Base-by-base conservation (phyloP, 768 basidiomycete genomes). In the Russula virescens region DNA sequence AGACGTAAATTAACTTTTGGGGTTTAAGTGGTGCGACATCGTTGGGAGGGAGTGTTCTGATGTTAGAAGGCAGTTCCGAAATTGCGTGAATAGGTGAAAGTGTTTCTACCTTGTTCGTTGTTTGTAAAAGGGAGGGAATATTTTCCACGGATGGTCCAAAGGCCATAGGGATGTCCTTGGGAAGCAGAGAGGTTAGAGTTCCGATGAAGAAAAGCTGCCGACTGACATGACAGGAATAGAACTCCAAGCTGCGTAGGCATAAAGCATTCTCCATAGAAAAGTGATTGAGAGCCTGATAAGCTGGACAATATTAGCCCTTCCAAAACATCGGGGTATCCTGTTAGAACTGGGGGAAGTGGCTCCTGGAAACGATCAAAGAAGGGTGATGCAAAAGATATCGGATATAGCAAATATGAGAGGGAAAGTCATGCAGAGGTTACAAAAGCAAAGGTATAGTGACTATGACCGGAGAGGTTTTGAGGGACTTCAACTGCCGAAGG, bases 371-470 rank as follows among this genome's bases (percentile, higher is more conserved):
- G 13, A 35, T 38, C 26, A 0, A 8, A 11, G 8, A 28, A 59
- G 23, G 8, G 2, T 1, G 48, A 64, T 55, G 43, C n/a, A 31
- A 49, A 43, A 60, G 62, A 35, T 49, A 42, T 54, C 56, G 64
- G 46, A 65, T 66, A n/a, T 59, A 62, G 26, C n/a, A 38, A 19
- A 64, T 58, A 18, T 63, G 62, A 54, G 16, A 64, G 46, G 25
- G 56, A 51, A 25, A 58, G 64, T 40, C 52, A 46, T 13, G 58
- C 45, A 16, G 64, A 57, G 42, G 40, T 23, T 14, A 25, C 16
- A 23, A 60, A 60, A 38, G 25, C n/a, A n/a, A n/a, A n/a, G n/a
- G n/a, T n/a, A n/a, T n/a, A n/a, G n/a, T n/a, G n/a, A n/a, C n/a
- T 47, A 19, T 28, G 4, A 14, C 52, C 9, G 23, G 40, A 14